Evolutionary conservation across 495 filamentous ascomycete species (phyloP), one percentile per base, ranked within the genome.

Genomic region (Mytilinidion resinicola): DNA sequence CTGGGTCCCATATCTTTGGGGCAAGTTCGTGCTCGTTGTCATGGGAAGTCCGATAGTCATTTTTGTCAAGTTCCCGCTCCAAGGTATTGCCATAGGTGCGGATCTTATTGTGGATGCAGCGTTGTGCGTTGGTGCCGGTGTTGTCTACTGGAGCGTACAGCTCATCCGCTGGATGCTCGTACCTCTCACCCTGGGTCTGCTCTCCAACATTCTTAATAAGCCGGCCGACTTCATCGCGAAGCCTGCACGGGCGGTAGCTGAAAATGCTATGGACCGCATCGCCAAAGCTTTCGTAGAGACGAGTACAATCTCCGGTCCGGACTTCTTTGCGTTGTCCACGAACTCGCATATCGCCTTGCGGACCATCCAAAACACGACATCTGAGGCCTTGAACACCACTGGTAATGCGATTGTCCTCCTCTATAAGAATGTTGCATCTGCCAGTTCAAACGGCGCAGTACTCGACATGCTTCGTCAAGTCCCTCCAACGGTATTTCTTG

Each of bases 1-100:
- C 44, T 96, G 93, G 74, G 75, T 96, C 46, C 93, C 93, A 0
- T 99, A 97, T 70, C 83, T 95, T 33, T 83, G 85, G 65, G 93
- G 93, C 12, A 93, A 95, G 62, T 75, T 92, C 20, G 83, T 87
- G 3, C 77, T 97, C 36, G 82, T 93, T 59, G 73, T 88, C 20
- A 59, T 95, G 25, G 90, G 88, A 36, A 89, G 91, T 59, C 93
- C 95, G 4, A 72, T 88, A 19, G 74, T 82, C 15, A 75, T 87
- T 19, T 67, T 84, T 42, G 67, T 91, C 59, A 80, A 85, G 65
- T 77, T 91, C 17, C 86, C 90, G 6, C 77, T 92, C 21, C 80
- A 80, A 17, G 76, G 89, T 15, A 64, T 88, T 5, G 88, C 88
- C 38, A 80, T 80, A 52, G 66, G 82, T 42, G 88, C 88, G 36